A percentile compares a stretch with the other conserved stretches of the same genome.
Evolutionary conservation across 2,329 filamentous ascomycete genomes (phyloP).

Genomic region (Claviceps spartinae): DNA sequence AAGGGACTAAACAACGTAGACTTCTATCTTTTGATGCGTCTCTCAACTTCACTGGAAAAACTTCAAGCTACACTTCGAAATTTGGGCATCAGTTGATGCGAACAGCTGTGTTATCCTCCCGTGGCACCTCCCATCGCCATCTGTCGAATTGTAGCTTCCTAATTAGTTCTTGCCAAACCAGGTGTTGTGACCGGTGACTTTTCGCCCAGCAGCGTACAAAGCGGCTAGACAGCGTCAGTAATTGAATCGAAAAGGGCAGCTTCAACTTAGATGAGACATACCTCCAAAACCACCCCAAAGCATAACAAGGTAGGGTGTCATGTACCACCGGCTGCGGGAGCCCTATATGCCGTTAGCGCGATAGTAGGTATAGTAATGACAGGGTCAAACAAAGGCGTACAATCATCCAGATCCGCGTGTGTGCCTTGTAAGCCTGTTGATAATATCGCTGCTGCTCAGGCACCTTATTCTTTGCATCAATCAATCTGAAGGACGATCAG

Average conservation of each 20-base stretch:
- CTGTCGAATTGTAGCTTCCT: slow-evolving; percentile 11
- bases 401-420: slow-evolving; percentile 64
- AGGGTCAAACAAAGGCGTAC: slow-evolving; percentile 34
- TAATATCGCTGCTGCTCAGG: slow-evolving; percentile 61
- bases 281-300: slow-evolving; percentile 50
- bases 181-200: slow-evolving; percentile 66
- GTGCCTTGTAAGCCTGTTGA: slow-evolving; percentile 56
- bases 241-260: not conserved
- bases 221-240: slow-evolving; percentile 23
- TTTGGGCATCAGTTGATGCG: not conserved
- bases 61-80: not conserved
- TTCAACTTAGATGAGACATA: slow-evolving; percentile 26
- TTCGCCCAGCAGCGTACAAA: slow-evolving; percentile 62
- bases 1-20: not conserved
- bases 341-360: slow-evolving; percentile 29
- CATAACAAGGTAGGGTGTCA: slow-evolving; percentile 55
- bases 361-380: not conserved
- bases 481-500: slow-evolving; percentile 28
- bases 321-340: slow-evolving; percentile 48
- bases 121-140: not conserved
- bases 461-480: slow-evolving; percentile 66
- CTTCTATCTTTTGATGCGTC: not conserved
- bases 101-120: not conserved
- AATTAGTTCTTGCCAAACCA: slow-evolving; percentile 51
- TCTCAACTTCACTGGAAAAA: not conserved